Evolutionary conservation across 257 asterid species (phyloP).

Genomic region (Solanum chilense): DNA sequence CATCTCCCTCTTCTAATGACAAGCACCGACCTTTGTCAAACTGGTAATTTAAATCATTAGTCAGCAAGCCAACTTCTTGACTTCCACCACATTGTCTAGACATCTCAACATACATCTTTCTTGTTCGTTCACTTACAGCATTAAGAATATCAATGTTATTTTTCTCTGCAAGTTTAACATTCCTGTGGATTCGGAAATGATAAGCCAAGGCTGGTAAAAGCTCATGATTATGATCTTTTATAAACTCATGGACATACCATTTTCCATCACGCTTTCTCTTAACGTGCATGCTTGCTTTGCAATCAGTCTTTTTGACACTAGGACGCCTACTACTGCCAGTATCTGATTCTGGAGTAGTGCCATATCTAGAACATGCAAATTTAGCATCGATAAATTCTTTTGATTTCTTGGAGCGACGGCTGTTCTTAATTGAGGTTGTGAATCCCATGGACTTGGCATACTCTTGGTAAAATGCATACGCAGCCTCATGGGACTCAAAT

Average conservation of each 20-base stretch:
- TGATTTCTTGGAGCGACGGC: constrained; percentile 92
- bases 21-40: constrained; percentile 50
- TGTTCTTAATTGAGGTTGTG: constrained; percentile 92
- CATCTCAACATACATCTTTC: constrained; percentile 97
- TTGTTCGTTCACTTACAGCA: constrained; percentile 88
- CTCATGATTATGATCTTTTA: constrained; percentile 92
- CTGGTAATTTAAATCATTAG: constrained; percentile 41
- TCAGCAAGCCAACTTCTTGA: constrained; percentile 18
- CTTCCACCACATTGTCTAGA: constrained; percentile 58
- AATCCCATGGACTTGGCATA: constrained; percentile 98
- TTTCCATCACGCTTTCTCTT: constrained; percentile 85
- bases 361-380: constrained; percentile 92
- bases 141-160: constrained; percentile 80
- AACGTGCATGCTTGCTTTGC: constrained; percentile 97
- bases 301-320: constrained; percentile 73
- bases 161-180: constrained; percentile 82
- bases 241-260: constrained; percentile 84
- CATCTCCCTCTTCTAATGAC: constrained; percentile 85
- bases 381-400: constrained; percentile 96
- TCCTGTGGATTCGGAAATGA: constrained; percentile 87
- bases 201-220: constrained; percentile 94
- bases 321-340: constrained; percentile 65
- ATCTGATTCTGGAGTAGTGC: constrained; percentile 86
- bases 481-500: constrained; percentile 83
- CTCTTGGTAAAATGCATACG: constrained; percentile 86